phyloP scores from a whole-genome alignment of 2,329 filamentous ascomycete genomes.

The Claviceps monticola region DNA sequence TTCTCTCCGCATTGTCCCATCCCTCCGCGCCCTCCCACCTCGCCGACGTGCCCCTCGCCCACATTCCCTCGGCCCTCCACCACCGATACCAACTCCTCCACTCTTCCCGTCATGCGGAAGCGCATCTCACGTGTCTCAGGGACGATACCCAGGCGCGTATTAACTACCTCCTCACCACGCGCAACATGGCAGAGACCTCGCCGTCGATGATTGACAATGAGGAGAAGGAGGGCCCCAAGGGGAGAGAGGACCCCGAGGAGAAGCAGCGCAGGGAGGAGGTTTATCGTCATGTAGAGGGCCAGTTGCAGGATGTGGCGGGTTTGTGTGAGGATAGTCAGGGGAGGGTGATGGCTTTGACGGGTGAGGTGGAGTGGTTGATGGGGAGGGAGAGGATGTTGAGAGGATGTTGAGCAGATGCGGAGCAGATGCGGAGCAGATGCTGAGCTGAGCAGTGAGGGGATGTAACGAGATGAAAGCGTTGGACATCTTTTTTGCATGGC shows the following conservation, averaged over 20 bases:
- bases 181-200: background rate
- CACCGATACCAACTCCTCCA: conserved; percentile 10
- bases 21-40: conserved; percentile 9
- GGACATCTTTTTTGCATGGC: too few species aligned
- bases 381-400: background rate
- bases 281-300: conserved; percentile 13
- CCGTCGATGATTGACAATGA: background rate
- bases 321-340: conserved; percentile 3
- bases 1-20: conserved; percentile 11
- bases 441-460: too few species aligned
- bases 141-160: background rate
- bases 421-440: background rate
- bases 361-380: conserved; percentile 5
- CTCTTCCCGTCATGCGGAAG: background rate
- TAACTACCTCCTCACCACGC: background rate
- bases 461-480: too few species aligned
- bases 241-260: background rate
- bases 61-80: conserved; percentile 9
- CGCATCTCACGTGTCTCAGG: background rate
- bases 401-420: background rate
- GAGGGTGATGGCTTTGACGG: conserved; percentile 6
- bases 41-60: conserved; percentile 9
- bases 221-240: too few species aligned
- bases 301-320: conserved; percentile 9
- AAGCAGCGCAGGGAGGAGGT: conserved; percentile 8